Evolutionary conservation across 2,329 filamentous ascomycete genomes (phyloP).

Genomic region (Colletotrichum lini): DNA sequence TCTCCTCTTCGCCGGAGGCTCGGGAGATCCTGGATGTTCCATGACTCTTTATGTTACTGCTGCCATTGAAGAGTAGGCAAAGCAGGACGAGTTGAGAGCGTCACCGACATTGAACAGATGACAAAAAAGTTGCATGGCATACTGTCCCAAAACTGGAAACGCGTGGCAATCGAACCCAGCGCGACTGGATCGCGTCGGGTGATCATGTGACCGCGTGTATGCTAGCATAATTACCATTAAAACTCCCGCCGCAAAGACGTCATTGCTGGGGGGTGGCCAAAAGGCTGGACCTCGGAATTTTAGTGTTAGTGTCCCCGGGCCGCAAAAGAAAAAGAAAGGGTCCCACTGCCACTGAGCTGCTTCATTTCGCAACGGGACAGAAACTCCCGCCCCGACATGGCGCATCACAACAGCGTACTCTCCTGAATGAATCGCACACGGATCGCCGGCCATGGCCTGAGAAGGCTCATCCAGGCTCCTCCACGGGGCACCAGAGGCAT

Average conservation of each 20-base stretch:
- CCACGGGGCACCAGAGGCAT: conserved; percentile 49
- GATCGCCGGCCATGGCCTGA: conserved; percentile 55
- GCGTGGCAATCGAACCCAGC: conserved; percentile 50
- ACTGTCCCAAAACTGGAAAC: conserved; percentile 51
- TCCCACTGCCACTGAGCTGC: conserved; percentile 24
- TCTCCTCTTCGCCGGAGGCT: conserved; percentile 62
- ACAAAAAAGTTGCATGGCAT: neutral
- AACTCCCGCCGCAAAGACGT: conserved; percentile 23
- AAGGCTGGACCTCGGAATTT: conserved; percentile 22
- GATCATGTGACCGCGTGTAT: conserved; percentile 57
- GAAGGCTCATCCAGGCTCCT: conserved; percentile 50
- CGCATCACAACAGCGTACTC: conserved; percentile 40
- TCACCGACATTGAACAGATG: conserved; percentile 2
- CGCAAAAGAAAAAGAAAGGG: neutral
- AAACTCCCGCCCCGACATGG: conserved; percentile 36
- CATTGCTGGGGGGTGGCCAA: conserved; percentile 24
- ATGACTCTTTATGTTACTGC: conserved; percentile 48
- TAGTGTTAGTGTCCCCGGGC: neutral
- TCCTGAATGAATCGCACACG: conserved; percentile 58
- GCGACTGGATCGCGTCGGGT: conserved; percentile 55
- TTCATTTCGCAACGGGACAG: conserved; percentile 18
- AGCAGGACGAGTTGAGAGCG: neutral
- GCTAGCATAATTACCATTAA: conserved; percentile 39
- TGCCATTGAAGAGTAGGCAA: neutral
- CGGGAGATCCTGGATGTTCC: conserved; percentile 56